Conservation (phyloP, 495 filamentous ascomycete species). For the Penicillium turbatum region DNA sequence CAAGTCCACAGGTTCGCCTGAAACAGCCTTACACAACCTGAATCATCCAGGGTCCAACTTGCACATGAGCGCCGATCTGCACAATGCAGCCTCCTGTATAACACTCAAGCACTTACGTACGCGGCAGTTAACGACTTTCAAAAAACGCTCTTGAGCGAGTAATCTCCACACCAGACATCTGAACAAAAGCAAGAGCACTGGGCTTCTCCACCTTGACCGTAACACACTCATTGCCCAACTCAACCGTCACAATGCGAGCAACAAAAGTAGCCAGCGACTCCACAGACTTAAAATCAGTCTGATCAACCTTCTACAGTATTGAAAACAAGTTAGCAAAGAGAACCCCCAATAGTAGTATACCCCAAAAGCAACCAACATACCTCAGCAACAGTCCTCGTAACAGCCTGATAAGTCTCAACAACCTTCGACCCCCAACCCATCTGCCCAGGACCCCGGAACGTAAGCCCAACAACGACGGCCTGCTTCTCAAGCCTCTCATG, state of each 20-base stretch:
- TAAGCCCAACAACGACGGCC: conserved; percentile 48
- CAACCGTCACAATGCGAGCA: conserved; percentile 48
- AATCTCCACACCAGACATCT: conserved; percentile 53
- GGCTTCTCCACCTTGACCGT: conserved; percentile 56
- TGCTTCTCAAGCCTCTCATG: conserved; percentile 58
- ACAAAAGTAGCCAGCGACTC: conserved; percentile 53
- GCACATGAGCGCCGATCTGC: not conserved
- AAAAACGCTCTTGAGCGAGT: conserved; percentile 49
- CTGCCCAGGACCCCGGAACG: conserved; percentile 42
- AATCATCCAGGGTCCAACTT: not conserved
- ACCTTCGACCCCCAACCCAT: conserved; percentile 39
- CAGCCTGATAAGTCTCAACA: conserved; percentile 41
- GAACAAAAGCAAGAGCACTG: conserved; percentile 53
- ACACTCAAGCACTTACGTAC: not conserved
- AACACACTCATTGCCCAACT: conserved; percentile 48
- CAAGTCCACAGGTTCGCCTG: not conserved
- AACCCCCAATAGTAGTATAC: not conserved
- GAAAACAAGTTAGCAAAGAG: conserved; percentile 1
- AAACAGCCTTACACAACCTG: not conserved
- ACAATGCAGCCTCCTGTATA: not conserved
- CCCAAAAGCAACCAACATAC: conserved; percentile 20
- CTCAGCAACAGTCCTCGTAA: conserved; percentile 44
- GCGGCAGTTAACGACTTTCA: conserved; percentile 24
- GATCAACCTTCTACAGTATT: conserved; percentile 44
- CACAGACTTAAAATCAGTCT: conserved; percentile 52